phyloP scores from a whole-genome alignment of 768 basidiomycete species.

The Suillus subaureus region DNA sequence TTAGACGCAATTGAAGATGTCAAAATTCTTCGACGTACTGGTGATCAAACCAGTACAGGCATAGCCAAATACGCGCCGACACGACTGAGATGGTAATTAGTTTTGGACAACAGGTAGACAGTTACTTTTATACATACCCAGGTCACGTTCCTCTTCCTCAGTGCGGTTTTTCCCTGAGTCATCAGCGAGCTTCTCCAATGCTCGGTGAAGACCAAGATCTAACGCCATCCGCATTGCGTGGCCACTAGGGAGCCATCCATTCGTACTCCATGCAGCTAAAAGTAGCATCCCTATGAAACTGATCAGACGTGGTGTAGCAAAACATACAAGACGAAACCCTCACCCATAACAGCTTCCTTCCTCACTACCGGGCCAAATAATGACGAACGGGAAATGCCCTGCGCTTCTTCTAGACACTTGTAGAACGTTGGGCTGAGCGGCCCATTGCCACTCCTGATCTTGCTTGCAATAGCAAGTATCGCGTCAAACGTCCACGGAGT shows the following conservation, averaged over 20 bases:
- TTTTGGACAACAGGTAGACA: conserved; percentile 8
- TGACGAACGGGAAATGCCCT: too few species aligned
- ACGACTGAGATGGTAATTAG: conserved; percentile 56
- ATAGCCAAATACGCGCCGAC: conserved; percentile 92
- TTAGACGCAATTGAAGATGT: conserved; percentile 16
- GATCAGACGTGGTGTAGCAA: too few species aligned
- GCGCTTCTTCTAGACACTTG: conserved; percentile 66
- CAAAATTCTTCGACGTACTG: conserved; percentile 55
- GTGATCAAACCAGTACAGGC: conserved; percentile 96
- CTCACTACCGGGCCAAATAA: too few species aligned
- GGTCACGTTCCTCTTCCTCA: conserved; percentile 84
- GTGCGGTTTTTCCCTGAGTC: conserved; percentile 61
- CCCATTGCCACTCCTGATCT: conserved; percentile 89
- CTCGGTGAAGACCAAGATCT: conserved; percentile 58
- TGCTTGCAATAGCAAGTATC: conserved; percentile 88
- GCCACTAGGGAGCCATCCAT: too few species aligned
- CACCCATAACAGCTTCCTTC: too few species aligned
- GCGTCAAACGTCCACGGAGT: conserved; percentile 97
- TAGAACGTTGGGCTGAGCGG: conserved; percentile 86
- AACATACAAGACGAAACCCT: too few species aligned
- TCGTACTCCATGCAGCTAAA: too few species aligned
- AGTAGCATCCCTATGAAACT: too few species aligned
- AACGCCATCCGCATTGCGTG: too few species aligned
- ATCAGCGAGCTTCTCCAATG: conserved; percentile 88
- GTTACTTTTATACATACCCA: conserved; percentile 51